Evolutionary conservation across 495 filamentous ascomycete genomes (phyloP).

Genomic region (Polyplosphaeria fusca): DNA sequence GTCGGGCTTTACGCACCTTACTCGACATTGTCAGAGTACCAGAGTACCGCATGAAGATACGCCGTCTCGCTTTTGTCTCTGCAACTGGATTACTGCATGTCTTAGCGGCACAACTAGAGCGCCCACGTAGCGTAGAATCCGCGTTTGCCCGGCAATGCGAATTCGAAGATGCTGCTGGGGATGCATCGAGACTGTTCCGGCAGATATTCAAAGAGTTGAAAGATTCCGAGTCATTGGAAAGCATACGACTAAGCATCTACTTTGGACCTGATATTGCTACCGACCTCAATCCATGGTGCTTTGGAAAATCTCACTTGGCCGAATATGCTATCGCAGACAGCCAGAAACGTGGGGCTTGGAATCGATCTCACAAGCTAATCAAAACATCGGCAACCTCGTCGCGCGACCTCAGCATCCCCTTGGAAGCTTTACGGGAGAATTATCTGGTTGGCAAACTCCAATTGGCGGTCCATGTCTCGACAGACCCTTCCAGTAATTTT

Average conservation of each 20-base stretch:
- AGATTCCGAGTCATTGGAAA: not conserved
- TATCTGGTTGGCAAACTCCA: not conserved
- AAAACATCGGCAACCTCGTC: not conserved
- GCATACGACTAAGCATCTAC: not conserved
- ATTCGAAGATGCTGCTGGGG: not conserved
- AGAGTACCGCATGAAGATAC: not conserved
- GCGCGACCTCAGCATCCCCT: not conserved
- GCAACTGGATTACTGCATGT: not conserved
- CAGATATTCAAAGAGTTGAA: not conserved
- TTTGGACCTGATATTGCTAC: not conserved
- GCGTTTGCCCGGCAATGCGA: not conserved
- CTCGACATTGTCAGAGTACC: not conserved
- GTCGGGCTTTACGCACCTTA: not conserved
- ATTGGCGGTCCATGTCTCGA: not conserved
- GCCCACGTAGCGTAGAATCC: not conserved
- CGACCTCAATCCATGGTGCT: not conserved
- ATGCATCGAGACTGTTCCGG: not conserved
- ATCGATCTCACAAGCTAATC: not conserved
- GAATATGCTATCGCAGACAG: not conserved
- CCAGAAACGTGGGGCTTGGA: not conserved
- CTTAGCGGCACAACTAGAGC: not conserved
- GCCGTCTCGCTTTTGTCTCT: not conserved
- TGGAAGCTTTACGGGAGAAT: not conserved
- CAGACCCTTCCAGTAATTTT: no score
- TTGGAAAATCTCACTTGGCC: not conserved